Percentiles rank a stretch among this genome's conserved stretches.
phyloP scores from a whole-genome alignment of 2,329 filamentous ascomycete species.

The Simplicillium aogashimaense region DNA sequence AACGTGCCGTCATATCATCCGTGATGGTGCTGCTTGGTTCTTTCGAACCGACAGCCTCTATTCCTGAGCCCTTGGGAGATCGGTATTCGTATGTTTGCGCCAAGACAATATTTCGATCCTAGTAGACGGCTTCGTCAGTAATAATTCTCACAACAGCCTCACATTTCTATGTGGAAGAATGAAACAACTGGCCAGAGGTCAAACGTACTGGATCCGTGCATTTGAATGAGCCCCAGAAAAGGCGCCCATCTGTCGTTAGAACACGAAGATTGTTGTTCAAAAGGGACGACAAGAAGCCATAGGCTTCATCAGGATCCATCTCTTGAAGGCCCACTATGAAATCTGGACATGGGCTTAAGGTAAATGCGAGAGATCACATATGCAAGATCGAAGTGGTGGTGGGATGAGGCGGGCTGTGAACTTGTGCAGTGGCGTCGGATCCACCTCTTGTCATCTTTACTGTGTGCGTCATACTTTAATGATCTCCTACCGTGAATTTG shows the following conservation, averaged over 20 bases:
- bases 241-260: slow-evolving; percentile 69
- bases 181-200: neutral
- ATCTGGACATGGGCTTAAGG: too few species aligned
- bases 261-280: slow-evolving; percentile 73
- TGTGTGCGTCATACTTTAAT: slow-evolving; percentile 4
- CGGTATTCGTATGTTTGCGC: slow-evolving; percentile 84
- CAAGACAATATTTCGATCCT: slow-evolving; percentile 87
- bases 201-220: slow-evolving; percentile 78
- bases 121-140: neutral
- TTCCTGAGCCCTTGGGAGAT: slow-evolving; percentile 41
- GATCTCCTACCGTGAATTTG: slow-evolving; percentile 5
- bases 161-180: too few species aligned
- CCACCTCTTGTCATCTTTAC: too few species aligned
- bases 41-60: slow-evolving; percentile 23
- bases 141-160: neutral
- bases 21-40: slow-evolving; percentile 33
- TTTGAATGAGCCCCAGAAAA: slow-evolving; percentile 87
- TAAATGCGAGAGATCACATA: too few species aligned
- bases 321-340: neutral
- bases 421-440: neutral
- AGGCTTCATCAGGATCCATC: slow-evolving; percentile 43
- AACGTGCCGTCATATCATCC: slow-evolving; percentile 72
- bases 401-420: neutral
- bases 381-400: too few species aligned
- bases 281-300: slow-evolving; percentile 51